Conservation (phyloP, 169 alveolate species). For the Babesia bigemina region DNA sequence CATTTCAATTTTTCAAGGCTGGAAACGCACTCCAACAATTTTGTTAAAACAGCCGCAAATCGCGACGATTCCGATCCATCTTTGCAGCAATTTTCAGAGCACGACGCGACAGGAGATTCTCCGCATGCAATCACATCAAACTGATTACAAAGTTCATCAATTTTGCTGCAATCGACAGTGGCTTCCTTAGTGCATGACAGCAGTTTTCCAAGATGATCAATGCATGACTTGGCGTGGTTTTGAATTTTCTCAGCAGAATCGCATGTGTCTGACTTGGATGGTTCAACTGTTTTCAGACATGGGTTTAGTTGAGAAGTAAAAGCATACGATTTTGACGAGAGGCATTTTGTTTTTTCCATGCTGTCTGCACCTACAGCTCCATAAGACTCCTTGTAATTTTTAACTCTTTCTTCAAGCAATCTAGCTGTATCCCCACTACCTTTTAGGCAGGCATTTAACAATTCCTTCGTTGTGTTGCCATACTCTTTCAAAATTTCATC, state of each 20-base stretch:
- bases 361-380: neutral
- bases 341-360: no score
- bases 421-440: neutral
- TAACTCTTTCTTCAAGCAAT: neutral
- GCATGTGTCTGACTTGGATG: no score
- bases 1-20: no score
- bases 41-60: neutral
- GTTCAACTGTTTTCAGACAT: no score
- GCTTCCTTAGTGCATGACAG: no score
- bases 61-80: neutral
- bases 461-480: neutral
- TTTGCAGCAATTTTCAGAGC: neutral
- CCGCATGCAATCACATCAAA: no score
- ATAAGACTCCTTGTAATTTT: neutral
- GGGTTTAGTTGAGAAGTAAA: no score
- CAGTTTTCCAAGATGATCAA: no score
- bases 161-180: no score
- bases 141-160: no score
- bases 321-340: neutral
- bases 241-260: no score
- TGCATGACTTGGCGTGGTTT: no score
- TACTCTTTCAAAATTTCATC: neutral
- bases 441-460: neutral
- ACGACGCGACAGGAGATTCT: neutral
- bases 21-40: neutral